phyloP scores from a whole-genome alignment of 805 yeast genomes.

The Wickerhamiella sergipiensis region DNA sequence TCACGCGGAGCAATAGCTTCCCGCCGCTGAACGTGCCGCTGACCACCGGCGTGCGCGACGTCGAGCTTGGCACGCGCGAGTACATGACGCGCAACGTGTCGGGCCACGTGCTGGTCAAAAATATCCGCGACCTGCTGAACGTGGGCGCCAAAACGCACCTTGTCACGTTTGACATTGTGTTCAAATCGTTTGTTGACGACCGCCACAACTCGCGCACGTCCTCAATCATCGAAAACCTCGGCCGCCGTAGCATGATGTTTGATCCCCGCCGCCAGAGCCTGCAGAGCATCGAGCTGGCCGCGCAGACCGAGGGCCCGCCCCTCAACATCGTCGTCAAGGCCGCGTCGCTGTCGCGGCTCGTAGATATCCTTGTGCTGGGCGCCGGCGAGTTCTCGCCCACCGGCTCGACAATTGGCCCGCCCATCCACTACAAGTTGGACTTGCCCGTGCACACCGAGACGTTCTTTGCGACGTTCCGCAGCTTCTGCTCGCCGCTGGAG shows the following conservation, averaged over 20 bases:
- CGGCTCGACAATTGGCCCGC: constrained; percentile 7
- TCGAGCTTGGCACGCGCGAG: constrained; percentile 30
- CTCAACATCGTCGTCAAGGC: constrained; percentile 38
- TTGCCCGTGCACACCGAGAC: constrained; percentile 50
- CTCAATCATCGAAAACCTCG: constrained; percentile 34
- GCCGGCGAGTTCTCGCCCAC: constrained; percentile 39
- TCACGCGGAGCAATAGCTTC: constrained; percentile 23
- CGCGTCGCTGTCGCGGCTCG: constrained; percentile 59
- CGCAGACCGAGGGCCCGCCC: constrained; percentile 13
- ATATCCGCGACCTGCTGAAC: constrained; percentile 50
- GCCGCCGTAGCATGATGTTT: constrained; percentile 19
- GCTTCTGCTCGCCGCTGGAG: constrained; percentile 45
- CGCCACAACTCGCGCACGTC: constrained; percentile 22
- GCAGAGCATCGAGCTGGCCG: constrained; percentile 9
- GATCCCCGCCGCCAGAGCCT: constrained; percentile 6
- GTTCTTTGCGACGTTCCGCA: constrained; percentile 55
- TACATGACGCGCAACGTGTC: constrained; percentile 20
- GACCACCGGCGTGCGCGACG: constrained; percentile 34
- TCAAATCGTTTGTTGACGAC: constrained; percentile 37
- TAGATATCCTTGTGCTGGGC: constrained; percentile 68
- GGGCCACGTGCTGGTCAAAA: constrained; percentile 38
- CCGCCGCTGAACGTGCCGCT: constrained; percentile 21
- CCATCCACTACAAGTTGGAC: constrained; percentile 38
- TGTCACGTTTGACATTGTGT: constrained; percentile 40
- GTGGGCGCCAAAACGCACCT: constrained; percentile 45